Percentiles rank a stretch among this genome's conserved stretches.
These are phyloP conservation scores for Dothistroma pini DNA, from an alignment of 2,329 filamentous ascomycete genomes.

Conservation along the genomic window DNA sequence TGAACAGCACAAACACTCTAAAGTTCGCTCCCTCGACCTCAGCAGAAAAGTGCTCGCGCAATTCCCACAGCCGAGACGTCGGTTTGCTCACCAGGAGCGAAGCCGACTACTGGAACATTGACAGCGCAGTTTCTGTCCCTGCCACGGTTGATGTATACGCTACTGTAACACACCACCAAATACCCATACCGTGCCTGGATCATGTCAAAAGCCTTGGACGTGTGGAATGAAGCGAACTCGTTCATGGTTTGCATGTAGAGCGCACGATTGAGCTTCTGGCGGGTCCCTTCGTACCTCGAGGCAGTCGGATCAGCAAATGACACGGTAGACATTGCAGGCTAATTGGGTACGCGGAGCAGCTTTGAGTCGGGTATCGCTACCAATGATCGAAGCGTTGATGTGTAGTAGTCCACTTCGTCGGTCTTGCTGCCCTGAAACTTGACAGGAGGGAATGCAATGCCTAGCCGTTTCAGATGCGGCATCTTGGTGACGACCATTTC, in stretches of 20 bases:
- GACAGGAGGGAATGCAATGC: too few species aligned
- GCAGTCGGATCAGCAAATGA: not conserved
- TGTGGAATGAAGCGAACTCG: not conserved
- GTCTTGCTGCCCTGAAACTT: too few species aligned
- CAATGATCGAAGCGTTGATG: too few species aligned
- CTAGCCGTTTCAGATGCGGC: too few species aligned
- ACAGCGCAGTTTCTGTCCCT: not conserved
- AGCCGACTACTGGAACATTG: not conserved
- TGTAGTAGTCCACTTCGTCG: too few species aligned
- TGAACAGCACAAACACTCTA: conserved; percentile 57
- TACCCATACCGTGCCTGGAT: not conserved
- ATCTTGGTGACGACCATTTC: too few species aligned
- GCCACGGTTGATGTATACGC: not conserved
- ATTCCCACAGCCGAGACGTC: conserved; percentile 68
- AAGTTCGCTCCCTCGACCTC: conserved; percentile 34
- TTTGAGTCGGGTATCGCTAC: too few species aligned
- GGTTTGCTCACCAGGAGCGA: not conserved
- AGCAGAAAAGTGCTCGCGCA: conserved; percentile 66
- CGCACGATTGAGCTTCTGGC: not conserved
- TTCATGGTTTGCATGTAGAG: not conserved
- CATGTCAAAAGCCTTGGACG: not conserved
- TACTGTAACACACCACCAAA: not conserved
- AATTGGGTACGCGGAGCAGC: too few species aligned
- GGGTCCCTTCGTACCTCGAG: not conserved
- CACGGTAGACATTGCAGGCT: conserved; percentile 46